Evolutionary conservation across 2,329 filamentous ascomycete species (phyloP).

Genomic region (Grosmannia serpens): DNA sequence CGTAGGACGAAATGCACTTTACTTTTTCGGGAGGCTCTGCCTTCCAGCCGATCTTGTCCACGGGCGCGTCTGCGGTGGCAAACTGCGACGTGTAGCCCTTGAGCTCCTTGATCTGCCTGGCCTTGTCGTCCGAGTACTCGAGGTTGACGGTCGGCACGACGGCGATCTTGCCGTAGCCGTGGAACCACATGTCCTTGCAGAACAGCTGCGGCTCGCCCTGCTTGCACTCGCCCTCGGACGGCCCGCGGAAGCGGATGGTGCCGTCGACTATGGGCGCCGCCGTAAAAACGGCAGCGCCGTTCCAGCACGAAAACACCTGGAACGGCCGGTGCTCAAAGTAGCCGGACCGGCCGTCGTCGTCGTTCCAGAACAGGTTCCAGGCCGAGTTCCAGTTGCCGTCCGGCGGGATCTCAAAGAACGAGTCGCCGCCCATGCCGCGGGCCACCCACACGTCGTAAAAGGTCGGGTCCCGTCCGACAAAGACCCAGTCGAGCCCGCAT

Average conservation of each 20-base stretch:
- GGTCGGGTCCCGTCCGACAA: constrained; percentile 26
- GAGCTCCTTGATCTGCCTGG: constrained; percentile 31
- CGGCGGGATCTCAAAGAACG: constrained; percentile 40
- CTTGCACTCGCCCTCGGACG: constrained; percentile 32
- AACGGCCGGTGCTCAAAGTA: constrained; percentile 32
- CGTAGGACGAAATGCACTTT: constrained; percentile 34
- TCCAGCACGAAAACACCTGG: constrained; percentile 48
- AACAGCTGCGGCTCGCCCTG: constrained; percentile 45
- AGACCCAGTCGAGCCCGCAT: constrained; percentile 48
- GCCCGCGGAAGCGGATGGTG: constrained; percentile 30
- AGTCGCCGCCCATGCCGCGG: constrained; percentile 38
- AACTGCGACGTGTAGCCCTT: constrained; percentile 36
- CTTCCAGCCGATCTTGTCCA: constrained; percentile 28
- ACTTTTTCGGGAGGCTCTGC: constrained; percentile 31
- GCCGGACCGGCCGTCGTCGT: constrained; percentile 22
- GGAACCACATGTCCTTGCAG: constrained; percentile 44
- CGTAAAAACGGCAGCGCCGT: constrained; percentile 38
- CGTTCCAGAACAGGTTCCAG: constrained; percentile 42
- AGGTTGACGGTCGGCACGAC: constrained; percentile 45
- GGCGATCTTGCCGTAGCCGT: constrained; percentile 39
- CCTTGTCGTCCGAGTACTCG: constrained; percentile 37
- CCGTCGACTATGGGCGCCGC: constrained; percentile 32
- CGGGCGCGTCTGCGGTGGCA: constrained; percentile 6
- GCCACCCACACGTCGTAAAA: constrained; percentile 50
- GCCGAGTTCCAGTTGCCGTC: constrained; percentile 37